These are phyloP conservation scores for Boletus smithii DNA, from an alignment of 1,284 basidiomycete species.

Conservation along the genomic window DNA sequence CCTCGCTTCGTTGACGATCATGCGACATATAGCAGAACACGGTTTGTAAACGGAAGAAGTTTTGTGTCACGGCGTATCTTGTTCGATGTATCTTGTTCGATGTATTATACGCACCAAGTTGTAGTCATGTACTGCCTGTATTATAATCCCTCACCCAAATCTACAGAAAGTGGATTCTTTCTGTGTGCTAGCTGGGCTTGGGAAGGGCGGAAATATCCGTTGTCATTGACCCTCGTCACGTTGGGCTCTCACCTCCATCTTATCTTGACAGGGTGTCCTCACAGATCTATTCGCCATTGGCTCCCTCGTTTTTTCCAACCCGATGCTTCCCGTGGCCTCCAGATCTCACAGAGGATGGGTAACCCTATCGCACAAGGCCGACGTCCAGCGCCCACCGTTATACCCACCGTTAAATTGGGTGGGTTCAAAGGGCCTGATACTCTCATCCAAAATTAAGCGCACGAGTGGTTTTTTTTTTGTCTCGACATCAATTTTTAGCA, in stretches of 20 bases:
- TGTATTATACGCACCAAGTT: not conserved
- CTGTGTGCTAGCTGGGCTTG: conserved; percentile 1
- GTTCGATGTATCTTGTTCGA: conserved; percentile 13
- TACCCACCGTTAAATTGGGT: conserved; percentile 3
- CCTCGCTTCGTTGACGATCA: conserved; percentile 57
- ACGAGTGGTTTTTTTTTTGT: too few relatives aligned
- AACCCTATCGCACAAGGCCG: conserved; percentile 25
- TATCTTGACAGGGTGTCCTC: not conserved
- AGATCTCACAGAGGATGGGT: conserved; percentile 10
- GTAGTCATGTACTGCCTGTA: conserved; percentile 16
- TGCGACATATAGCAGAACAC: conserved; percentile 61
- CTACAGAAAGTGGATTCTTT: conserved; percentile 1
- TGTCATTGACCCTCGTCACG: not conserved
- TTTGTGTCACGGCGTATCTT: not conserved
- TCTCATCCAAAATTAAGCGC: not conserved
- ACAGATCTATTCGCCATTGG: not conserved
- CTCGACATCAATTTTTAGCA: not conserved
- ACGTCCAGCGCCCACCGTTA: conserved; percentile 1
- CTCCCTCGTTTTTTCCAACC: conserved; percentile 2
- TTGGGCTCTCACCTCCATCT: conserved; percentile 1
- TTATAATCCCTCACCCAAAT: conserved; percentile 4
- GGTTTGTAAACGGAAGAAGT: conserved; percentile 35
- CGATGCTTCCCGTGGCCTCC: conserved; percentile 1
- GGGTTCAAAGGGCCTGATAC: not conserved
- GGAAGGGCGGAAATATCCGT: conserved; percentile 12